Percentiles rank a stretch among this genome's conserved stretches.
These are phyloP conservation scores for Candida peoriensis DNA, from an alignment of 805 yeast genomes.

Conservation along the genomic window DNA sequence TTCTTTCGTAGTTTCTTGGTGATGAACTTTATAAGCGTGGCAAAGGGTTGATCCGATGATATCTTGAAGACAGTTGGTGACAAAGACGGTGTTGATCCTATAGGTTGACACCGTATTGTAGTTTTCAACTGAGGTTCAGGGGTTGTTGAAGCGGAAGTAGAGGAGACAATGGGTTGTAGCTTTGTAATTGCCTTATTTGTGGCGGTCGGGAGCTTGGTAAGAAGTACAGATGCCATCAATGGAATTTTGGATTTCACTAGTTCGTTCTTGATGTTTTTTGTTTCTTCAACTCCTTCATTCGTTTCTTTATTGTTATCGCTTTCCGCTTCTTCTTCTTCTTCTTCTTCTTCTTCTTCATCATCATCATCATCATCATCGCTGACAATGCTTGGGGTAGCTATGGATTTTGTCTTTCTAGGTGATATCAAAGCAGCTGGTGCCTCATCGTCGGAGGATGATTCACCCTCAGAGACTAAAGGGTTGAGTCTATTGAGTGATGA, in stretches of 20 bases:
- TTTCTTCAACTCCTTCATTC: neutral
- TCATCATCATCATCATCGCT: neutral
- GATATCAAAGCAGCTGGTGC: conserved; percentile 9
- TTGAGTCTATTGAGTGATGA: conserved; percentile 7
- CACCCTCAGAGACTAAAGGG: conserved; percentile 21
- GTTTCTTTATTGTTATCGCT: conserved; percentile 10
- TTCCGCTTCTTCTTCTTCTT: conserved; percentile 2
- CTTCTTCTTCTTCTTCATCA: neutral
- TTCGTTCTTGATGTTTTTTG: conserved; percentile 17
- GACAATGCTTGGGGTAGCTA: conserved; percentile 1
- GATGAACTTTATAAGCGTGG: conserved; percentile 41
- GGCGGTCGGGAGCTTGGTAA: conserved; percentile 16
- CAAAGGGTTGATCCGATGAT: conserved; percentile 40
- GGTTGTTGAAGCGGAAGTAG: too few relatives aligned
- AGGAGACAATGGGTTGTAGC: conserved; percentile 7
- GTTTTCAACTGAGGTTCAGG: conserved; percentile 20
- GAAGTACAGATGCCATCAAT: conserved; percentile 19
- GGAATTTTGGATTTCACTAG: conserved; percentile 17
- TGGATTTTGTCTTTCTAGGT: neutral
- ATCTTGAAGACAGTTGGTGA: conserved; percentile 47
- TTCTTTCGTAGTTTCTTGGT: conserved; percentile 31
- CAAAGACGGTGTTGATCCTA: conserved; percentile 51
- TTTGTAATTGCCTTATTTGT: conserved; percentile 13
- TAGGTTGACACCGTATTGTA: conserved; percentile 51
- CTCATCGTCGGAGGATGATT: conserved; percentile 17